Conservation (phyloP, 345 rosid species). For the Eutrema heterophyllum region DNA sequence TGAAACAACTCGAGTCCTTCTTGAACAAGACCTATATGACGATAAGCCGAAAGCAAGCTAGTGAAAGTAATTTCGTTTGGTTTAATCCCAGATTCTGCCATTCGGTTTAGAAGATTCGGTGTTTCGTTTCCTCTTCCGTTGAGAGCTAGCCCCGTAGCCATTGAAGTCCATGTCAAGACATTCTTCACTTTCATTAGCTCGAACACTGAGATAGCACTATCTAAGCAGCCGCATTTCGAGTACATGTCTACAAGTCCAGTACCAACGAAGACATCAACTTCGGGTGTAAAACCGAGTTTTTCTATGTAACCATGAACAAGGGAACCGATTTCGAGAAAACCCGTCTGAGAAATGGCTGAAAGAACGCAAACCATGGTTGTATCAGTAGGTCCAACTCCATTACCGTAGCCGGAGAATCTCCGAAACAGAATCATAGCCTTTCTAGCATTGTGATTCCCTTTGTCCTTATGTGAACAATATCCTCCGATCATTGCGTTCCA, state of each 20-base stretch:
- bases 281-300: conserved; percentile 43
- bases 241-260: conserved; percentile 66
- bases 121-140: conserved; percentile 56
- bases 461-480: conserved; percentile 45
- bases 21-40: conserved; percentile 48
- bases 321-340: conserved; percentile 42
- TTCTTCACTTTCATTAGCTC: conserved; percentile 42
- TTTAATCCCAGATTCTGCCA: conserved; percentile 36
- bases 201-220: conserved; percentile 36
- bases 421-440: conserved; percentile 43
- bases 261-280: conserved; percentile 50
- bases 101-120: conserved; percentile 37
- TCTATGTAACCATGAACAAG: conserved; percentile 54
- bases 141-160: conserved; percentile 56
- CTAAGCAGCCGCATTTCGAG: conserved; percentile 54
- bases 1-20: conserved; percentile 51
- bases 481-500: conserved; percentile 67
- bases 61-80: conserved; percentile 58
- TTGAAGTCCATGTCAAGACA: conserved; percentile 62
- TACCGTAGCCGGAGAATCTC: conserved; percentile 24
- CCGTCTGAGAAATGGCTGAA: conserved; percentile 51
- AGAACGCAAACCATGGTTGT: conserved; percentile 60
- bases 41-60: conserved; percentile 57
- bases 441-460: conserved; percentile 31
- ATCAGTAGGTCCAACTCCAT: conserved; percentile 43